Percentiles rank a stretch among this genome's conserved stretches.
Evolutionary conservation across 73 alveolate species (phyloP).

Genomic region (Stentor roeselii): DNA sequence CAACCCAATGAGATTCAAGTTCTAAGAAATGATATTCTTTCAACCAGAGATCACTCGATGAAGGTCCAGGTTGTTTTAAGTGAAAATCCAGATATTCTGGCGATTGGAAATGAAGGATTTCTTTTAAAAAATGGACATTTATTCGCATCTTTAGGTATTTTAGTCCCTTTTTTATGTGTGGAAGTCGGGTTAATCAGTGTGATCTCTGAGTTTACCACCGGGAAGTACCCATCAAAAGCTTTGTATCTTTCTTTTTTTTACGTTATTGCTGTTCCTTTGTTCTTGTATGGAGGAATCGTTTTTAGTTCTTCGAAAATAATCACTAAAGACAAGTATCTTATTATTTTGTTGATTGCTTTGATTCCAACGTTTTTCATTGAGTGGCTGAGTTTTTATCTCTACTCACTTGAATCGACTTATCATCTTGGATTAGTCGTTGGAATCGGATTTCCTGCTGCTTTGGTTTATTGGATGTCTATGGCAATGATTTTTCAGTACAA

Average conservation of each 20-base stretch:
- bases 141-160: not conserved
- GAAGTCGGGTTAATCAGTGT: not conserved
- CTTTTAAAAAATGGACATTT: not conserved
- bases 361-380: not conserved
- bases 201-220: not conserved
- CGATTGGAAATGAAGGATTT: not conserved
- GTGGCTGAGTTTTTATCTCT: not conserved
- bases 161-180: not conserved
- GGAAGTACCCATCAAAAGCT: not conserved
- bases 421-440: slow-evolving; percentile 13
- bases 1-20: not conserved
- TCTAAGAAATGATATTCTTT: not conserved
- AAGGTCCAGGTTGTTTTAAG: not conserved
- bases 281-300: not conserved
- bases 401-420: not conserved
- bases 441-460: not conserved
- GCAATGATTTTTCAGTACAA: not conserved
- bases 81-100: not conserved
- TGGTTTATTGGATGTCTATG: not conserved
- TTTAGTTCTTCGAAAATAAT: not conserved
- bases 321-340: not conserved
- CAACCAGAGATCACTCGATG: not conserved
- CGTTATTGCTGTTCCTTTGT: not conserved
- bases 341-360: not conserved
- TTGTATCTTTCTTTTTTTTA: not conserved